Evolutionary conservation across 2,329 filamentous ascomycete species (phyloP).

Genomic region (Neopestalotiopsis rosae): DNA sequence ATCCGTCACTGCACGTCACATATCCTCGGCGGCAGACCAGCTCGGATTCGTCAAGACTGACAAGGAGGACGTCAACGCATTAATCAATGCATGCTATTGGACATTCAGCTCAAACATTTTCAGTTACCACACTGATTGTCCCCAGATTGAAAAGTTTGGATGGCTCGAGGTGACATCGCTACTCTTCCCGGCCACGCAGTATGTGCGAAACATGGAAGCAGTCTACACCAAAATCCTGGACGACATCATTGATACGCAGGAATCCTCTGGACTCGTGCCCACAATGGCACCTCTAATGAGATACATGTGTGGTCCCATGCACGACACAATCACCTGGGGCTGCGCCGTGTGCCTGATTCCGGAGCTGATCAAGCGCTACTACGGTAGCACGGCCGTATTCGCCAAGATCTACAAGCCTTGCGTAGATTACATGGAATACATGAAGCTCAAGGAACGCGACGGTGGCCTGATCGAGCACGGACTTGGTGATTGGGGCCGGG

Average conservation of each 20-base stretch:
- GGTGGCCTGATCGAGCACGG: conserved; percentile 49
- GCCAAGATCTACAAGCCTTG: conserved; percentile 42
- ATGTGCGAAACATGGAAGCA: conserved; percentile 51
- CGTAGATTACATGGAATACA: conserved; percentile 47
- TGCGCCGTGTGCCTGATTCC: conserved; percentile 43
- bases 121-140: conserved; percentile 53
- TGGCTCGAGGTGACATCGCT: conserved; percentile 54
- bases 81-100: conserved; percentile 51
- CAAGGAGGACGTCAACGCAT: conserved; percentile 45
- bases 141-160: conserved; percentile 53
- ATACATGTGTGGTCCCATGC: conserved; percentile 54
- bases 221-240: conserved; percentile 52
- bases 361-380: conserved; percentile 44
- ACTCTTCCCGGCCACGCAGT: conserved; percentile 50
- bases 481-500: conserved; percentile 48
- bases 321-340: conserved; percentile 52
- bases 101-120: conserved; percentile 48
- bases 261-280: conserved; percentile 48
- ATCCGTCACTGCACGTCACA: conserved; percentile 41
- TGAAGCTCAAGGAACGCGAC: conserved; percentile 42
- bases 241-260: conserved; percentile 51
- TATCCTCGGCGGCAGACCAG: conserved; percentile 42
- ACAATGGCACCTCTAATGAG: conserved; percentile 53
- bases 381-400: conserved; percentile 43
- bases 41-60: conserved; percentile 44